Evolutionary conservation across 495 filamentous ascomycete species (phyloP), one percentile per base, ranked within the genome.

Genomic region (Tuber calosporum): DNA sequence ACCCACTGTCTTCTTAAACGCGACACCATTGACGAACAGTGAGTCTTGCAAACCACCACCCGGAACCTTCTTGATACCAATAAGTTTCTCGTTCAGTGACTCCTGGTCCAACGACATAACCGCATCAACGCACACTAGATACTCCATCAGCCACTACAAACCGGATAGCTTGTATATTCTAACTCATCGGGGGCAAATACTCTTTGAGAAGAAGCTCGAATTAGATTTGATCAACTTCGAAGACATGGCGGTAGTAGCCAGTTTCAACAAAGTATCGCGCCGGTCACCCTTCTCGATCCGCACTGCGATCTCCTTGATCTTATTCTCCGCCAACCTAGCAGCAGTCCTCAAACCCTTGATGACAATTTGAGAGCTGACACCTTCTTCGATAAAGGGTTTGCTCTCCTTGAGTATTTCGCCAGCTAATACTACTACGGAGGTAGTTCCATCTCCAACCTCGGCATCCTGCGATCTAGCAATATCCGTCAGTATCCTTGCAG

Each of bases 161-260:
- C n/a, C 19, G 45, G 20, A 66, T 13, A 62, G 2, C 39, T 8
- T 7, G 26, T 5, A 62, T 34, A 62, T 17, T 19, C 74, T 17
- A 39, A 8, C 66, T 62, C n/a, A 30, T 37, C 17, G 66, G 36
- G 13, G 37, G 38, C 8, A 67, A 62, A 30, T 90, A 96, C 93
- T 99, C 86, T 97, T 93, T 43, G 95, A 97, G 83, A 99, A 99
- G 84, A 99, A 99, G 4, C 89, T 89, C 70, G 94, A 90, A 84
- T 99, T 98, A 79, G 93, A 89, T 86, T 99, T 96, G 84, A 99
- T 98, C 75, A 99, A 87, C 86, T 99, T 99, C 86, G 92, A 96
- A 85, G 94, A 97, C 95, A 99, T 99, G 74, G 95, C 95, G n/a
- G 95, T 99, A 67, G 86, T 93, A 38, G 95, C 95, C 79, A 99